phyloP scores from a whole-genome alignment of 176 grass and related monocot genomes.

The Aegilops bicornis region DNA sequence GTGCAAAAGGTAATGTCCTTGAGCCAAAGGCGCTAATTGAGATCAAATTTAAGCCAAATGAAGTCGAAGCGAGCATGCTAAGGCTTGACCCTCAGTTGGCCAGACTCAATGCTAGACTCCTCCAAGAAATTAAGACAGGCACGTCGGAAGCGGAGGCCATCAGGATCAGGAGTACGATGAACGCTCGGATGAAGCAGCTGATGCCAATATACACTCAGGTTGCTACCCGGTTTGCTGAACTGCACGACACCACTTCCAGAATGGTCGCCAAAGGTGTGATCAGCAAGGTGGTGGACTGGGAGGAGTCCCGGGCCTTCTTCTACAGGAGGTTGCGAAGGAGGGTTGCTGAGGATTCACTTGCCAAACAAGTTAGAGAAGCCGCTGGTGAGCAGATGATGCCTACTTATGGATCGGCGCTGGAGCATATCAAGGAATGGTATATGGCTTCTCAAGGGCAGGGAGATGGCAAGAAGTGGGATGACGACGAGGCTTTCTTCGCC shows the following conservation, averaged over 20 bases:
- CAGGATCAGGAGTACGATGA: slow-evolving; percentile 44
- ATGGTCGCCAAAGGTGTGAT: slow-evolving; percentile 90
- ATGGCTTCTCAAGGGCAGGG: slow-evolving; percentile 32
- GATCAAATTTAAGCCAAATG: slow-evolving; percentile 91
- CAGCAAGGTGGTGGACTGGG: slow-evolving; percentile 82
- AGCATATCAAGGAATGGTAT: slow-evolving; percentile 75
- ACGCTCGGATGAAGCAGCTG: slow-evolving; percentile 62
- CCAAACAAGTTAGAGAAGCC: slow-evolving; percentile 63
- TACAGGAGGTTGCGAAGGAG: slow-evolving; percentile 80
- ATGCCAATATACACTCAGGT: slow-evolving; percentile 93
- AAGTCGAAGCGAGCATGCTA: slow-evolving; percentile 81
- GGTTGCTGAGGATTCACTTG: slow-evolving; percentile 64
- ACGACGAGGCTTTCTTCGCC: slow-evolving; percentile 82
- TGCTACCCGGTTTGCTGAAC: slow-evolving; percentile 83
- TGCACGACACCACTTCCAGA: slow-evolving; percentile 85
- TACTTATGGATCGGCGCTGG: slow-evolving; percentile 43
- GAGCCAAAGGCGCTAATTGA: slow-evolving; percentile 91
- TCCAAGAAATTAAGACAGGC: slow-evolving; percentile 39
- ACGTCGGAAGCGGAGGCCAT: slow-evolving; percentile 43
- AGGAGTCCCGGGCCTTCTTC: slow-evolving; percentile 75
- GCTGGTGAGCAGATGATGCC: slow-evolving; percentile 57
- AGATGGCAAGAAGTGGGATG: slow-evolving; percentile 52
- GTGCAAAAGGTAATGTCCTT: slow-evolving; percentile 89
- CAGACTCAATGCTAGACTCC: slow-evolving; percentile 59
- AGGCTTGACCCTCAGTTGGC: slow-evolving; percentile 79